Percentiles rank a stretch among this genome's conserved stretches.
phyloP scores from a whole-genome alignment of 441 rosid genomes.

The Lepidium campestre region DNA sequence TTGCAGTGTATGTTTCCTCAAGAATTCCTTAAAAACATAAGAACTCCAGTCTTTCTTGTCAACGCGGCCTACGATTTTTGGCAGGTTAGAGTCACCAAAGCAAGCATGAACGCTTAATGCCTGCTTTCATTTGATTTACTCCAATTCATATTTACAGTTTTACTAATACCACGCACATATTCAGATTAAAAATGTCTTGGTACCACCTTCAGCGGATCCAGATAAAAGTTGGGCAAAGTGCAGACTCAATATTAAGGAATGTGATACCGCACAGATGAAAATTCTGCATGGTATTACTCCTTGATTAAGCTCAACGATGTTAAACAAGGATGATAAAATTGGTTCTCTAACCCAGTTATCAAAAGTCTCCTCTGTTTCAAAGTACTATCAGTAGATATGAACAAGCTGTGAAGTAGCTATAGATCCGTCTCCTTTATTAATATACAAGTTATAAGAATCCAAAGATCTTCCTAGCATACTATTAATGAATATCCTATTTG shows the following conservation, averaged over 20 bases:
- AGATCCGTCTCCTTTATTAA: neutral
- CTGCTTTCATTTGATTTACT: neutral
- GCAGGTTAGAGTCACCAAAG: constrained; percentile 58
- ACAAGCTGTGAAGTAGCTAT: neutral
- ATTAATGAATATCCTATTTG: neutral
- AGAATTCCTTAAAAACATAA: constrained; percentile 46
- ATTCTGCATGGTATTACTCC: constrained; percentile 54
- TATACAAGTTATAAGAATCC: neutral
- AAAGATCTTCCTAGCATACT: neutral
- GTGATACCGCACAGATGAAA: constrained; percentile 52
- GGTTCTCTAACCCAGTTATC: neutral
- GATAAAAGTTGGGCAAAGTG: constrained; percentile 57
- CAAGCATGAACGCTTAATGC: neutral
- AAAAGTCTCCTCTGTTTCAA: neutral
- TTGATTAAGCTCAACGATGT: constrained; percentile 1
- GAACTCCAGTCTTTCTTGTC: constrained; percentile 68
- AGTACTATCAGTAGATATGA: neutral
- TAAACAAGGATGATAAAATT: neutral
- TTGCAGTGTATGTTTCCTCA: constrained; percentile 80
- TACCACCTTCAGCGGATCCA: constrained; percentile 60
- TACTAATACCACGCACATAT: constrained; percentile 25
- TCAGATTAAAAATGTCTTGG: constrained; percentile 73
- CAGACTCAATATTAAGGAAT: constrained; percentile 52
- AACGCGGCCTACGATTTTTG: constrained; percentile 87
- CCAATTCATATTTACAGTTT: neutral